A percentile compares a stretch with the other conserved stretches of the same genome.
phyloP scores from a whole-genome alignment of 805 yeast genomes.

The Starmerella cellae region DNA sequence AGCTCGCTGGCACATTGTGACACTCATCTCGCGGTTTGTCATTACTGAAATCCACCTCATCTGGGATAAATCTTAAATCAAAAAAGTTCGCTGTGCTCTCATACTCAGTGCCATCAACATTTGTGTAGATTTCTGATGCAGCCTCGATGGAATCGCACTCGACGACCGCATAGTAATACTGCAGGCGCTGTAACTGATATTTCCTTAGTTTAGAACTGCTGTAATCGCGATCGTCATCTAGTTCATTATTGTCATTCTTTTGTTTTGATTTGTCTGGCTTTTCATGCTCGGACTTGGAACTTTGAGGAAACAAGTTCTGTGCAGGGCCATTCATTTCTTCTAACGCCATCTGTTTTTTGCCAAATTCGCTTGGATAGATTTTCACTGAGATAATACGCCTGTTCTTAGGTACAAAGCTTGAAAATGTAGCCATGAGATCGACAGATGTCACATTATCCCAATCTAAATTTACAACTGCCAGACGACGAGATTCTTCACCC shows the following conservation, averaged over 20 bases:
- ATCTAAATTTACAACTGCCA: conserved; percentile 92
- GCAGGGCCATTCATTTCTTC: conserved; percentile 93
- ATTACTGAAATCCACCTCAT: conserved; percentile 67
- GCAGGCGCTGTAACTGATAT: conserved; percentile 81
- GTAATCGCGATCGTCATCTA: conserved; percentile 68
- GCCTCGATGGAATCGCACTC: conserved; percentile 62
- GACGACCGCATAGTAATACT: conserved; percentile 88
- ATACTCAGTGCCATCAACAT: conserved; percentile 89
- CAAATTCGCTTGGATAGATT: conserved; percentile 81
- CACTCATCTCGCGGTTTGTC: conserved; percentile 66
- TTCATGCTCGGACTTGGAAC: conserved; percentile 27
- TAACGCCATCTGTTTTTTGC: conserved; percentile 77
- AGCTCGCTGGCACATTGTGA: conserved; percentile 55
- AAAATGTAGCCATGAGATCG: conserved; percentile 79
- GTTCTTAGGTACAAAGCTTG: conserved; percentile 66
- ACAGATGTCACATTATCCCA: conserved; percentile 91
- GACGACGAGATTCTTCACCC: conserved; percentile 67
- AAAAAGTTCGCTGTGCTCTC: conserved; percentile 92
- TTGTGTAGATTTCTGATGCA: conserved; percentile 62
- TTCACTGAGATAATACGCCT: conserved; percentile 57
- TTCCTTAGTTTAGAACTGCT: conserved; percentile 73
- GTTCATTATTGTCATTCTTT: conserved; percentile 22
- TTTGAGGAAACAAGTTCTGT: conserved; percentile 50
- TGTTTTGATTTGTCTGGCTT: conserved; percentile 21
- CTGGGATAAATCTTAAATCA: conserved; percentile 86